These are phyloP conservation scores for Suillus americanus DNA, from an alignment of 768 basidiomycete species.

Conservation along the genomic window DNA sequence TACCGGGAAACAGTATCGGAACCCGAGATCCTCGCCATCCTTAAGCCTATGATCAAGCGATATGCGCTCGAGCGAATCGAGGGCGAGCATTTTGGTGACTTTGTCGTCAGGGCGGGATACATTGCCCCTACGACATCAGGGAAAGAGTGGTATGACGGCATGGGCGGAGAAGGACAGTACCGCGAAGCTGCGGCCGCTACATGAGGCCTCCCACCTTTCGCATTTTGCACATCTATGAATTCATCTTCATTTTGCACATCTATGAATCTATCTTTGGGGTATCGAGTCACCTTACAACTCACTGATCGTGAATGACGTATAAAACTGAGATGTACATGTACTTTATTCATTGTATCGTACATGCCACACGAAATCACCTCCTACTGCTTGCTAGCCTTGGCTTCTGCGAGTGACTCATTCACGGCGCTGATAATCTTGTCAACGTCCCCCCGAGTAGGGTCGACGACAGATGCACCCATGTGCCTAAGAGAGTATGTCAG, in stretches of 20 bases:
- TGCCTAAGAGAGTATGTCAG: constrained; percentile 47
- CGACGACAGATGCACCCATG: constrained; percentile 87
- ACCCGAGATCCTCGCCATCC: constrained; percentile 87
- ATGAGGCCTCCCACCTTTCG: neutral
- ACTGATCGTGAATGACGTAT: neutral
- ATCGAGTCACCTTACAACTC: neutral
- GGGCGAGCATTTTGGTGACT: constrained; percentile 95
- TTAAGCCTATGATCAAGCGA: constrained; percentile 90
- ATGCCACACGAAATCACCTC: neutral
- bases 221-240: neutral
- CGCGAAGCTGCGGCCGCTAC: constrained; percentile 27
- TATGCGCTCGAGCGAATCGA: constrained; percentile 86
- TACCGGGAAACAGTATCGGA: constrained; percentile 90
- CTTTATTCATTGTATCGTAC: neutral
- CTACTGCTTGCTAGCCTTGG: constrained; percentile 18
- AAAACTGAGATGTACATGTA: neutral
- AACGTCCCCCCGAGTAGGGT: constrained; percentile 69
- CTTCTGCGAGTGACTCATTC: constrained; percentile 51
- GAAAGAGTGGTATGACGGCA: constrained; percentile 81
- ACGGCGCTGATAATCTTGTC: constrained; percentile 69
- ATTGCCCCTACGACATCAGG: constrained; percentile 85
- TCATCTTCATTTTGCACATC: neutral
- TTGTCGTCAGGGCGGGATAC: constrained; percentile 88
- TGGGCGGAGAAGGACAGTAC: constrained; percentile 75
- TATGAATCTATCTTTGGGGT: neutral